Conservation (phyloP, 208 protist genomes). For the Wallacemonas sp. region DNA sequence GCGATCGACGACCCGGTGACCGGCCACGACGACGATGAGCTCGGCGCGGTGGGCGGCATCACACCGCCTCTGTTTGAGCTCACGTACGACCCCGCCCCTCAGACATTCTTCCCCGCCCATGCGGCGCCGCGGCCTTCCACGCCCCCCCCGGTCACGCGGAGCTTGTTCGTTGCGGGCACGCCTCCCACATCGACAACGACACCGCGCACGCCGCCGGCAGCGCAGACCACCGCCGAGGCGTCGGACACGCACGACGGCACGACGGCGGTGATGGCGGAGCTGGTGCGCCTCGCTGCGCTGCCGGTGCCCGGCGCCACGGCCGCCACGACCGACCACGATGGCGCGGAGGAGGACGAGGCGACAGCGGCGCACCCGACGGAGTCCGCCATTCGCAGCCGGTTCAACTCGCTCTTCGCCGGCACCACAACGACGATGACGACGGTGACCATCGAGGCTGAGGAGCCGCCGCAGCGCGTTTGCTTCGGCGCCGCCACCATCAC, state of each 20-base stretch:
- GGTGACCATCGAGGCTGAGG: neutral
- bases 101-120: neutral
- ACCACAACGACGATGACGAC: neutral
- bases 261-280: neutral
- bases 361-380: neutral
- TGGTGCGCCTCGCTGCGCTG: neutral
- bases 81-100: neutral
- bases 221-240: neutral
- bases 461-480: neutral
- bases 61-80: slow-evolving; percentile 8
- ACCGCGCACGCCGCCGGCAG: neutral
- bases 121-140: neutral
- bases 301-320: neutral
- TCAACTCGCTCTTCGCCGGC: slow-evolving; percentile 10
- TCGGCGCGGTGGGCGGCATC: neutral
- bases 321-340: neutral
- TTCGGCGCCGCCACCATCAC: neutral
- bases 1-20: neutral
- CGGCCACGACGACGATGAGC: neutral
- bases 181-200: too few species aligned
- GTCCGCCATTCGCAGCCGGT: slow-evolving; percentile 3
- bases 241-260: neutral
- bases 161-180: too few species aligned
- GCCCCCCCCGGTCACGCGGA: neutral
- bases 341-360: neutral